Conservation (phyloP, 2,329 filamentous ascomycete species). For the Neocucurbitaria cava region DNA sequence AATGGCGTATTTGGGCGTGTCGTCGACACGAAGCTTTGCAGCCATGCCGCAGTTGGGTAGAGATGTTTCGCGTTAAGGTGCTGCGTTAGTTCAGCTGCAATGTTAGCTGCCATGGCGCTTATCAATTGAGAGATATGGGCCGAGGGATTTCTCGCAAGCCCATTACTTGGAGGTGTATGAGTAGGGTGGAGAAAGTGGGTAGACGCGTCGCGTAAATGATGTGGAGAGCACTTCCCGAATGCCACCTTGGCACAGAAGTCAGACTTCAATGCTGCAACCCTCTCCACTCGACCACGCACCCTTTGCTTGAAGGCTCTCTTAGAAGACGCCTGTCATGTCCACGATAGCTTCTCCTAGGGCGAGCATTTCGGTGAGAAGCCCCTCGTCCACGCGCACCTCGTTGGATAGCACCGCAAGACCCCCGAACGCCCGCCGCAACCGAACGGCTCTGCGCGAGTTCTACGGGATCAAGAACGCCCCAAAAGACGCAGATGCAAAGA, state of each 20-base stretch:
- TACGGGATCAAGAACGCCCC: constrained; percentile 75
- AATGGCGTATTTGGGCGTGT: constrained; percentile 66
- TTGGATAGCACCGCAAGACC: constrained; percentile 55
- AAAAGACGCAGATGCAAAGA: constrained; percentile 38
- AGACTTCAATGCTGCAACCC: constrained; percentile 1
- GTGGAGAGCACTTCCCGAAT: constrained; percentile 21
- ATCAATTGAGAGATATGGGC: constrained; percentile 4
- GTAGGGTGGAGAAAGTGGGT: constrained; percentile 1
- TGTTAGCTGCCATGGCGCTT: constrained; percentile 34
- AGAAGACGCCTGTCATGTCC: constrained; percentile 55
- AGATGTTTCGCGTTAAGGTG: constrained; percentile 66
- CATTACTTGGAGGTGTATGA: background rate
- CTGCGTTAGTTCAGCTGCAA: constrained; percentile 51
- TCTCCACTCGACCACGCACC: too few species aligned
- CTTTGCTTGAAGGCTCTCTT: too few species aligned
- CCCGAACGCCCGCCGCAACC: constrained; percentile 67
- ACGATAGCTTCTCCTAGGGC: constrained; percentile 66
- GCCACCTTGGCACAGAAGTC: constrained; percentile 26
- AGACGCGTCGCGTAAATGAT: constrained; percentile 35
- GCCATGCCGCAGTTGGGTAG: constrained; percentile 66
- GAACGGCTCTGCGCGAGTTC: constrained; percentile 89
- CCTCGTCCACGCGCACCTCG: constrained; percentile 79
- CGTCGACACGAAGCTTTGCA: constrained; percentile 66
- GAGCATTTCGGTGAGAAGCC: constrained; percentile 67
- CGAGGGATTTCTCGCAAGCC: background rate